Evolutionary conservation across 495 filamentous ascomycete genomes (phyloP), one percentile per base, ranked within the genome.

Genomic region (Podospora bellae-mahoneyi): DNA sequence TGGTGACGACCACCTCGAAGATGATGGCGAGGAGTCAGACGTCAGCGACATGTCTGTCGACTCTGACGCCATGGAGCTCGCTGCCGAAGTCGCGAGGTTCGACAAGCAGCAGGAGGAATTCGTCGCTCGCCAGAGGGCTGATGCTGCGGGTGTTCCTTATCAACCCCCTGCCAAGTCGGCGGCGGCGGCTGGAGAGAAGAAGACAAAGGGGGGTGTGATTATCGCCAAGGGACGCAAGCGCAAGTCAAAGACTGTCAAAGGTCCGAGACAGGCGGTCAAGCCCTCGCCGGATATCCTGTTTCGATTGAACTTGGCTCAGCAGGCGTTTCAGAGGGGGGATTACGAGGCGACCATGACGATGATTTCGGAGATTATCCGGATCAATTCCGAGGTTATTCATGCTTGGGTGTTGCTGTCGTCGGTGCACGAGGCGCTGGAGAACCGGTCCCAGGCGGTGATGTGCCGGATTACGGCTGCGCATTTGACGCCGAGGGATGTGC

Each of bases 381-480:
- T 89, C 71, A 96, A 97, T 74, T 90, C 91, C 16, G 93, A 96
- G 75, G 91, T 93, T 65, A 90, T 90, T 69, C 83, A 86, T 23
- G 90, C 93, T 30, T 93, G 94, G 85, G 87, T 85, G 20, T 77
- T 94, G 32, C 76, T 95, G 13, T 89, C 91, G 0, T 86, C 92
- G 34, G 88, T 94, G 60, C 88, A 90, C 72, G 76, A 88, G 54
- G 87, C 89, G 65, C 83, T 88, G 69, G 91, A 89, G 3, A 83
- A 92, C 58, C 82, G 85, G 55, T 84, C 89, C 66, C 87, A 91
- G 64, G 86, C 91, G 13, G 74, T 93, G 39, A 84, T 83, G 23
- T 90, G 90, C 66, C 78, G 90, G 34, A 86, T 90, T 68, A 86
- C 84, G 60, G 92, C 92, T 60, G 91, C 91, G 39, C 88, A 90